Evolutionary conservation across 306 rosid species (phyloP).

Genomic region (Ceratonia siliqua): DNA sequence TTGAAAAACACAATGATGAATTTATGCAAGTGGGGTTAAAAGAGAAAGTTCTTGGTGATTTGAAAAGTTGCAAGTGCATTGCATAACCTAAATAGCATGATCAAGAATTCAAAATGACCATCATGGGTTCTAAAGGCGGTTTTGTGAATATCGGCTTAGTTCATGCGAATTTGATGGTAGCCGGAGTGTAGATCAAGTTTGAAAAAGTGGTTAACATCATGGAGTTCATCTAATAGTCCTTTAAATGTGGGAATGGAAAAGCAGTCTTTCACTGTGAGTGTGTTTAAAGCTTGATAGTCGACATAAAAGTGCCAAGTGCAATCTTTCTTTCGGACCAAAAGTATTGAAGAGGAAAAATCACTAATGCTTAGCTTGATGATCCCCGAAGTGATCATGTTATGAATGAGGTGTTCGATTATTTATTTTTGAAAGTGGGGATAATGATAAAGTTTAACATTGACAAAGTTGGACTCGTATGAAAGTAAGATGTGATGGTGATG

Average conservation of each 20-base stretch:
- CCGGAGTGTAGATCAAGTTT: not conserved
- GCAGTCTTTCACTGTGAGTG: not conserved
- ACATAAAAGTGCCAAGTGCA: not conserved
- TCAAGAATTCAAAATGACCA: too few relatives aligned
- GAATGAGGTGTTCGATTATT: too few relatives aligned
- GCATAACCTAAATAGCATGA: too few relatives aligned
- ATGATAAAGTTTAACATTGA: too few relatives aligned
- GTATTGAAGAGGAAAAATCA: not conserved
- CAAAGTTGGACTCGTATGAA: too few relatives aligned
- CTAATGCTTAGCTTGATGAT: too few relatives aligned
- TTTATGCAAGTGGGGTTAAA: not conserved
- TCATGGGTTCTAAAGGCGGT: too few relatives aligned
- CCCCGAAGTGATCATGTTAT: too few relatives aligned
- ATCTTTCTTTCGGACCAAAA: not conserved
- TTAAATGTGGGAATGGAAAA: not conserved
- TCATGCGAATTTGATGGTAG: not conserved
- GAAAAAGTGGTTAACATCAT: not conserved
- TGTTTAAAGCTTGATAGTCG: not conserved
- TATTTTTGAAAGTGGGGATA: too few relatives aligned
- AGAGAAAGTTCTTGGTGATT: not conserved
- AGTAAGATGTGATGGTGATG: too few relatives aligned
- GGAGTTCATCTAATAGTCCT: not conserved
- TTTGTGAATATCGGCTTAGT: not conserved
- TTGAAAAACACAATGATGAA: not conserved
- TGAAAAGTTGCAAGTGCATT: too few relatives aligned